Conservation (phyloP, 2,329 filamentous ascomycete species). For the Pseudogymnoascus verrucosus region DNA sequence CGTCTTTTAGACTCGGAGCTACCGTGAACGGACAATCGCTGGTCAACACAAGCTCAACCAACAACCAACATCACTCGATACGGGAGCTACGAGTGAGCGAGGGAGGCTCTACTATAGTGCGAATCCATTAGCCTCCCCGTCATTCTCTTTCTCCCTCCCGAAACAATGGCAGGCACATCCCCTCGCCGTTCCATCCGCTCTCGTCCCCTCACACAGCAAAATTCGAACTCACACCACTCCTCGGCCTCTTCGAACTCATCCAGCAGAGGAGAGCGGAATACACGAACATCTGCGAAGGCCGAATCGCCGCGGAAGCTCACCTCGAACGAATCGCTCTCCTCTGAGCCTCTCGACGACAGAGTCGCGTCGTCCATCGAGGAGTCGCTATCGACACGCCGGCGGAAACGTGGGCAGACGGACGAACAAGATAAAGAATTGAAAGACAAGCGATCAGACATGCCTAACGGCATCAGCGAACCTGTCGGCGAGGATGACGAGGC, state of each 20-base stretch:
- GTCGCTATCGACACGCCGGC: slow-evolving; percentile 63
- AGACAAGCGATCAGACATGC: slow-evolving; percentile 48
- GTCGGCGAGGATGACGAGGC: slow-evolving; percentile 80
- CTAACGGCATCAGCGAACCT: slow-evolving; percentile 55
- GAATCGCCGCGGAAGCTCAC: slow-evolving; percentile 68
- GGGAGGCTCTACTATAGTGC: background rate
- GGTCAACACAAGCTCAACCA: slow-evolving; percentile 8
- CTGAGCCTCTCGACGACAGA: slow-evolving; percentile 57
- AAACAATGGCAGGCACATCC: slow-evolving; percentile 45
- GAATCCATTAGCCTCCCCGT: slow-evolving; percentile 6
- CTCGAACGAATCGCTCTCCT: slow-evolving; percentile 64
- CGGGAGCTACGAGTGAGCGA: background rate
- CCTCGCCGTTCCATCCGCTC: slow-evolving; percentile 89
- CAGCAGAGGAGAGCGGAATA: slow-evolving; percentile 65
- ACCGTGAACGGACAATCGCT: slow-evolving; percentile 2
- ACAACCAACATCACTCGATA: slow-evolving; percentile 4
- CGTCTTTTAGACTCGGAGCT: slow-evolving; percentile 5
- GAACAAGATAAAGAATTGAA: slow-evolving; percentile 25
- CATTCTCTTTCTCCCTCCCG: background rate
- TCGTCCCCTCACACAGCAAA: slow-evolving; percentile 63
- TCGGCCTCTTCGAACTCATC: slow-evolving; percentile 73
- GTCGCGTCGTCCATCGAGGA: slow-evolving; percentile 46
- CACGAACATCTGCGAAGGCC: slow-evolving; percentile 63
- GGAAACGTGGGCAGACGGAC: slow-evolving; percentile 59
- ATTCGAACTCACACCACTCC: slow-evolving; percentile 65